Evolutionary conservation across 1,284 basidiomycete species (phyloP).

Genomic region (Omphalotus olearius): DNA sequence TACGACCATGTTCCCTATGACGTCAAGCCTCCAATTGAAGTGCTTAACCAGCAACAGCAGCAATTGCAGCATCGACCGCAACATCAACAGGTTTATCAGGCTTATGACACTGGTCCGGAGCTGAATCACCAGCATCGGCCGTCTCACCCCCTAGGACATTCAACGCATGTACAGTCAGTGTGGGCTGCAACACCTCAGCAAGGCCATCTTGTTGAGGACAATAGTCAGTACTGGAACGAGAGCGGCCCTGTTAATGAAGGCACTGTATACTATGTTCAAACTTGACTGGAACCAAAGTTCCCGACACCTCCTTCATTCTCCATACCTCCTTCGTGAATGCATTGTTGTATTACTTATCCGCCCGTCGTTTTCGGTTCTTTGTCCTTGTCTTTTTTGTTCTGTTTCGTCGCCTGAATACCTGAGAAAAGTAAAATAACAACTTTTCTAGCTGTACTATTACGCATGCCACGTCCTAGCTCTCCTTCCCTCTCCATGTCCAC

Average conservation of each 20-base stretch:
- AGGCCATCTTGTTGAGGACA: neutral
- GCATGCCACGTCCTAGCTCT: neutral
- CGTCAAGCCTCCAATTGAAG: conserved; percentile 9
- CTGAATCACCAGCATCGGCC: neutral
- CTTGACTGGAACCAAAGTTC: neutral
- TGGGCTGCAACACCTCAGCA: conserved; percentile 2
- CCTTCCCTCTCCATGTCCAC: neutral
- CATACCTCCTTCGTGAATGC: neutral
- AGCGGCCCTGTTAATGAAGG: neutral
- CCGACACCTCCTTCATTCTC: neutral
- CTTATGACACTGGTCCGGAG: neutral
- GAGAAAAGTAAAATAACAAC: neutral
- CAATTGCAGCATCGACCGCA: neutral
- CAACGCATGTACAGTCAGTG: neutral
- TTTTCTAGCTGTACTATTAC: neutral
- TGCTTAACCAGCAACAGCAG: conserved; percentile 3
- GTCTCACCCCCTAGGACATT: neutral
- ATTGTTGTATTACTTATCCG: neutral
- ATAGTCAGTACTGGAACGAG: conserved; percentile 1
- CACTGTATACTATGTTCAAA: neutral
- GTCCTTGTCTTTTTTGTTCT: neutral
- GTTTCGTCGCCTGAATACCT: neutral
- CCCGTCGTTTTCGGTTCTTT: neutral
- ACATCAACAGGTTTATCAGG: conserved; percentile 1
- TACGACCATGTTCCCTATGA: conserved; percentile 8